Percentiles rank a stretch among this genome's conserved stretches.
phyloP scores from a whole-genome alignment of 768 basidiomycete species.

The Agrocybe pediades region DNA sequence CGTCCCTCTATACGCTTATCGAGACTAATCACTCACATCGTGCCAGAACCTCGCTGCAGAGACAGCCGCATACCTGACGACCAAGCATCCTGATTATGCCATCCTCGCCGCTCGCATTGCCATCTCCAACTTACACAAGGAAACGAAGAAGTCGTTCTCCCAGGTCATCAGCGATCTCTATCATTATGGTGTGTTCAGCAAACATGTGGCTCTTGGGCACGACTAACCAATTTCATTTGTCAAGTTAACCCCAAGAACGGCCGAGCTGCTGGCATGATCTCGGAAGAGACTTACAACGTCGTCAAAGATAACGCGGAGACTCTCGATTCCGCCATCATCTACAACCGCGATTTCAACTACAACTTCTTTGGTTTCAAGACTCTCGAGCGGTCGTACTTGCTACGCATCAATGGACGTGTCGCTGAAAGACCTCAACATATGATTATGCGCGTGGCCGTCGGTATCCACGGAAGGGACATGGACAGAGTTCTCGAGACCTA shows the following conservation, averaged over 20 bases:
- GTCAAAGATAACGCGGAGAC: slow-evolving; percentile 79
- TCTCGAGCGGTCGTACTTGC: slow-evolving; percentile 94
- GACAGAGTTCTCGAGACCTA: slow-evolving; percentile 91
- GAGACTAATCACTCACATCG: background rate
- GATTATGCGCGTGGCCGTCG: slow-evolving; percentile 99
- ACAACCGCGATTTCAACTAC: slow-evolving; percentile 97
- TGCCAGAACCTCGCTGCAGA: slow-evolving; percentile 93
- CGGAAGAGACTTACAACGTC: slow-evolving; percentile 79
- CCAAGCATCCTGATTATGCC: slow-evolving; percentile 97
- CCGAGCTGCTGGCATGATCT: slow-evolving; percentile 86
- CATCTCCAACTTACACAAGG: slow-evolving; percentile 98
- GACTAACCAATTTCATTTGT: slow-evolving; percentile 20
- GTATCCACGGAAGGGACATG: slow-evolving; percentile 89
- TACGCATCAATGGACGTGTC: slow-evolving; percentile 91
- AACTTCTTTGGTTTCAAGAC: slow-evolving; percentile 99
- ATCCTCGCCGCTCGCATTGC: slow-evolving; percentile 98
- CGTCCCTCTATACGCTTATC: slow-evolving; percentile 26
- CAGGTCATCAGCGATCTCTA: slow-evolving; percentile 91
- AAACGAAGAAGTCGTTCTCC: slow-evolving; percentile 97
- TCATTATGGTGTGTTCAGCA: slow-evolving; percentile 80
- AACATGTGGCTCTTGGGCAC: slow-evolving; percentile 19
- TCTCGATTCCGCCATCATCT: slow-evolving; percentile 94
- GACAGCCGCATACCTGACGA: slow-evolving; percentile 96
- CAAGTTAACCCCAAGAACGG: slow-evolving; percentile 94
- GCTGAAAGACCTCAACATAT: slow-evolving; percentile 98